These are phyloP conservation scores for Aspergillus sp. DNA, from an alignment of 2,329 filamentous ascomycete genomes.

Conservation along the genomic window DNA sequence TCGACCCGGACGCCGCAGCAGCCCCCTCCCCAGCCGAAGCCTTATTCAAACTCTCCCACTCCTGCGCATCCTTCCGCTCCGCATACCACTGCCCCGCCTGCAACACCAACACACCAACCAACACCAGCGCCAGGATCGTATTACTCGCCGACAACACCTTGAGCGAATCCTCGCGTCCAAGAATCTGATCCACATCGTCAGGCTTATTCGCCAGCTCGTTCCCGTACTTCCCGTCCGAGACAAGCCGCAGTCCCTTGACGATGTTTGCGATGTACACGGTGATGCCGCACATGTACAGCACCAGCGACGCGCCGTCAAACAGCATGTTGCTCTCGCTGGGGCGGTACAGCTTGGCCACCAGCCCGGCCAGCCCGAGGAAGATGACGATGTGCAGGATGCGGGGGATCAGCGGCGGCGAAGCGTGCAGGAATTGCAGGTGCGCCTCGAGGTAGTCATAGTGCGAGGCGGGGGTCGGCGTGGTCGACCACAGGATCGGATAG, in stretches of 20 bases:
- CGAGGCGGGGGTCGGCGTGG: slow-evolving; percentile 38
- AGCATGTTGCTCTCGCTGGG: slow-evolving; percentile 93
- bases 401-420: slow-evolving; percentile 84
- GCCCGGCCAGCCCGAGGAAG: slow-evolving; percentile 79
- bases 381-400: slow-evolving; percentile 94
- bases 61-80: slow-evolving; percentile 84
- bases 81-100: slow-evolving; percentile 99
- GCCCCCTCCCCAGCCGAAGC: slow-evolving; percentile 33
- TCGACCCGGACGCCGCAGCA: not conserved
- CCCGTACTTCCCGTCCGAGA: slow-evolving; percentile 69
- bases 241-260: slow-evolving; percentile 85
- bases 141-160: slow-evolving; percentile 92
- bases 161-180: slow-evolving; percentile 83
- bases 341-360: slow-evolving; percentile 92
- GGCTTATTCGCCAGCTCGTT: slow-evolving; percentile 35
- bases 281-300: slow-evolving; percentile 78
- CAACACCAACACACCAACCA: slow-evolving; percentile 86
- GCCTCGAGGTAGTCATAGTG: slow-evolving; percentile 85
- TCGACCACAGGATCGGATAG: slow-evolving; percentile 49
- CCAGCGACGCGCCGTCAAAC: slow-evolving; percentile 74
- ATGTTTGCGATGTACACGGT: slow-evolving; percentile 96
- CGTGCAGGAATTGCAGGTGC: slow-evolving; percentile 88
- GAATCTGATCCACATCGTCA: slow-evolving; percentile 62
- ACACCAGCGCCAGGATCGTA: slow-evolving; percentile 87
- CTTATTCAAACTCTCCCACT: slow-evolving; percentile 63